Evolutionary conservation across 192 early-diverging fungal species (phyloP), one percentile per base, ranked within the genome.

Genomic region (Chytriomyces hyalinus): DNA sequence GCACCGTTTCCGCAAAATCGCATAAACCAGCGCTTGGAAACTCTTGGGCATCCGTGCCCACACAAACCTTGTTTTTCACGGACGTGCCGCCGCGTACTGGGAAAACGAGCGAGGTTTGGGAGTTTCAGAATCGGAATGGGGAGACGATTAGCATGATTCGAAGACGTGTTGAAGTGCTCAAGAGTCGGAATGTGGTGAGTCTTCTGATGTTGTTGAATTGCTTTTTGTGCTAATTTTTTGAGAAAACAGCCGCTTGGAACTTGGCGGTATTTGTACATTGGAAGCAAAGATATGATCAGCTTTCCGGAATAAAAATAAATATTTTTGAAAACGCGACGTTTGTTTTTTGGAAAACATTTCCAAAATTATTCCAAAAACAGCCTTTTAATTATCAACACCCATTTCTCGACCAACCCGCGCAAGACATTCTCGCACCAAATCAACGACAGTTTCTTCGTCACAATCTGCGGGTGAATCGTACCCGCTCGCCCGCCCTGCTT

Each of bases 321-420:
- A n/a, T n/a, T n/a, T n/a, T n/a, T n/a, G n/a, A n/a, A n/a, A n/a
- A n/a, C n/a, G n/a, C n/a, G n/a, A n/a, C n/a, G n/a, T n/a, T n/a
- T n/a, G n/a, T n/a, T n/a, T n/a, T n/a, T n/a, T n/a, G n/a, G n/a
- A n/a, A n/a, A n/a, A n/a, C n/a, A n/a, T n/a, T n/a, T n/a, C n/a
- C n/a, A n/a, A n/a, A n/a, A n/a, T n/a, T n/a, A n/a, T n/a, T n/a
- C n/a, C n/a, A n/a, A n/a, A n/a, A n/a, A n/a, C n/a, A n/a, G n/a
- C n/a, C n/a, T n/a, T 44, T 48, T 57, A 70, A 70, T 49, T 73
- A 53, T 83, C 79, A 15, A 83, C 60, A 6, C 82, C 82, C 51
- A 83, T 59, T 49, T 83, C 82, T 50, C 73, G 75, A 8, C 84
- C 84, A 24, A 86, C 75, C 13, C 78, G 80, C 10, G 61, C 45